A percentile compares a stretch with the other conserved stretches of the same genome.
phyloP scores from a whole-genome alignment of 768 basidiomycete species.

The Tubosaeta sp. region DNA sequence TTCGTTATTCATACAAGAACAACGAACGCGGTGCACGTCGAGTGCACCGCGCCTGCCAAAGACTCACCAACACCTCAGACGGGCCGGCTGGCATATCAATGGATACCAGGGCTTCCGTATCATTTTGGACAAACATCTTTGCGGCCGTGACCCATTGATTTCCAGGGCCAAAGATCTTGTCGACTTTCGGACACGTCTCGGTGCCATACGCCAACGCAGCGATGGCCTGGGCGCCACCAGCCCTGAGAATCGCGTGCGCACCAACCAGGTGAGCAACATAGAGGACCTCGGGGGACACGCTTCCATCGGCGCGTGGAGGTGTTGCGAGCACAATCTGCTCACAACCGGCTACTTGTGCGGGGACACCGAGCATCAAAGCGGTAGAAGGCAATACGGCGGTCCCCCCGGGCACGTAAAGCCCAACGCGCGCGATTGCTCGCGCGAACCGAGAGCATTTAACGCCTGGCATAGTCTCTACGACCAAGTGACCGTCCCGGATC shows the following conservation, averaged over 20 bases:
- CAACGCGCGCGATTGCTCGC: conserved; percentile 92
- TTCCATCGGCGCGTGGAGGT: conserved; percentile 91
- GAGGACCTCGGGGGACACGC: conserved; percentile 93
- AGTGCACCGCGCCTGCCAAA: conserved; percentile 56
- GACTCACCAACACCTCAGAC: conserved; percentile 84
- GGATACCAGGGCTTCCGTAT: conserved; percentile 91
- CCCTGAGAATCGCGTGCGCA: conserved; percentile 86
- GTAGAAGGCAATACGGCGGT: conserved; percentile 96
- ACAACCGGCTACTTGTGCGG: conserved; percentile 96
- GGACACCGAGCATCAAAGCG: conserved; percentile 96
- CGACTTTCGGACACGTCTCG: conserved; percentile 91
- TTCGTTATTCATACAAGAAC: conserved; percentile 35
- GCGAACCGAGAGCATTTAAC: conserved; percentile 95
- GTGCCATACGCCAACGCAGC: conserved; percentile 98
- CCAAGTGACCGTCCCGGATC: conserved; percentile 60
- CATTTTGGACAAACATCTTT: conserved; percentile 99
- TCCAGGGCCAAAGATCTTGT: conserved; percentile 98
- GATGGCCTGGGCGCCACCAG: conserved; percentile 95
- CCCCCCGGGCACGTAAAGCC: conserved; percentile 95
- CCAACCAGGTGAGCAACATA: conserved; percentile 93
- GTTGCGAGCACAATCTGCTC: conserved; percentile 90
- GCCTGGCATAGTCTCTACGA: conserved; percentile 97
- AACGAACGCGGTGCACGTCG: conserved; percentile 45
- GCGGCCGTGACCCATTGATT: conserved; percentile 99
- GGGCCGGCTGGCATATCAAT: conserved; percentile 99